Evolutionary conservation across 2,329 filamentous ascomycete genomes (phyloP).

Genomic region (Geoglossum cookeanum): DNA sequence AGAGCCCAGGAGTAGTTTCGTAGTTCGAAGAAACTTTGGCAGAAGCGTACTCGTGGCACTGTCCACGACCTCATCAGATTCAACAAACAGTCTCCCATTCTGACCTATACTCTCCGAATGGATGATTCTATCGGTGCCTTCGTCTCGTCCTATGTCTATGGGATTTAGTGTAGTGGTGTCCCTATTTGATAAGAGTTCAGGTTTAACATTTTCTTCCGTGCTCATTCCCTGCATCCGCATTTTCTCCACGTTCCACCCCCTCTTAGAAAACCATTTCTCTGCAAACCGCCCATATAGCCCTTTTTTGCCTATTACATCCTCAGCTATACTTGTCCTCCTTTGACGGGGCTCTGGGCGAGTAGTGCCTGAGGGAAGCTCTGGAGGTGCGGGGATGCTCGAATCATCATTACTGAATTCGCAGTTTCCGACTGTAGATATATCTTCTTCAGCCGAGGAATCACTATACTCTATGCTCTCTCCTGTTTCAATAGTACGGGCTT

Average conservation of each 20-base stretch:
- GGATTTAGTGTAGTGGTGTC: not conserved
- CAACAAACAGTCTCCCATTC: not conserved
- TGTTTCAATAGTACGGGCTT: not conserved
- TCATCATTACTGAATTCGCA: conserved; percentile 5
- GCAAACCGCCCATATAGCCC: conserved; percentile 82
- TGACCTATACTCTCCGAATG: not conserved
- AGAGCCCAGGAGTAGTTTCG: conserved; percentile 64
- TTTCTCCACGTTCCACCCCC: conserved; percentile 58
- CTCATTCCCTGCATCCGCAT: conserved; percentile 52
- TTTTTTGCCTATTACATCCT: conserved; percentile 70
- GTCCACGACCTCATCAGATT: not conserved
- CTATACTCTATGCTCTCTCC: conserved; percentile 11
- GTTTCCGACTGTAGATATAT: conserved; percentile 10
- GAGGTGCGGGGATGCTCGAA: not conserved
- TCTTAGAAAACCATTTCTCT: conserved; percentile 74
- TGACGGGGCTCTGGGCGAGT: conserved; percentile 5
- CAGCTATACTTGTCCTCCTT: conserved; percentile 48
- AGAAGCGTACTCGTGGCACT: conserved; percentile 32
- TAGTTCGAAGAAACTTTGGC: conserved; percentile 68
- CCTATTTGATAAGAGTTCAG: conserved; percentile 10
- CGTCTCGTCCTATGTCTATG: not conserved
- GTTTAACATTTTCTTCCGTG: conserved; percentile 20
- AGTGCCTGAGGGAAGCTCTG: not conserved
- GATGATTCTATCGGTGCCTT: not conserved
- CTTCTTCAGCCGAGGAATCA: conserved; percentile 15